Conservation (phyloP, 2,329 filamentous ascomycete species). For the Pezicula carpinea region DNA sequence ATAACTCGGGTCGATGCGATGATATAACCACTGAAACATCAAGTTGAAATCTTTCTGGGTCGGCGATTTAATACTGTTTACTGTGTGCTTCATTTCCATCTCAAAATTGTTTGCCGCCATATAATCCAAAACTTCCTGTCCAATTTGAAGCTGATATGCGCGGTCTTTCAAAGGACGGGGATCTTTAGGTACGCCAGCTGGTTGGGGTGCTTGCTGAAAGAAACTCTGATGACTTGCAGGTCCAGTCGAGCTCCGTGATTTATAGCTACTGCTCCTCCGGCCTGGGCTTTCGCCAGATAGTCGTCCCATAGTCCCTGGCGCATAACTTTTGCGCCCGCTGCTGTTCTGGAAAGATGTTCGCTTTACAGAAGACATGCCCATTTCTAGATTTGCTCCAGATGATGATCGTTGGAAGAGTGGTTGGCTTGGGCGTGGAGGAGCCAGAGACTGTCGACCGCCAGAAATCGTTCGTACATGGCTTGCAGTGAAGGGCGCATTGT, state of each 20-base stretch:
- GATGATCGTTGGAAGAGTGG: constrained; percentile 83
- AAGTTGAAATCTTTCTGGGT: constrained; percentile 98
- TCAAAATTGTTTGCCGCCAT: constrained; percentile 93
- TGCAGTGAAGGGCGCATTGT: constrained; percentile 57
- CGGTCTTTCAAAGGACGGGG: constrained; percentile 82
- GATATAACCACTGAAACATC: constrained; percentile 98
- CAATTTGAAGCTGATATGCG: constrained; percentile 74
- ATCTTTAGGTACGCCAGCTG: constrained; percentile 79
- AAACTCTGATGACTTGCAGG: constrained; percentile 83
- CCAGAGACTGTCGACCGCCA: constrained; percentile 79
- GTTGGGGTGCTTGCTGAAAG: constrained; percentile 80
- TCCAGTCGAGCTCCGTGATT: constrained; percentile 63
- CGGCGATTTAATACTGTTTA: constrained; percentile 89
- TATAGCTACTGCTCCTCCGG: constrained; percentile 79
- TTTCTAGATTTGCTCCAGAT: constrained; percentile 75
- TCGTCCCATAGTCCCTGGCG: constrained; percentile 33
- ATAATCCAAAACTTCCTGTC: constrained; percentile 86
- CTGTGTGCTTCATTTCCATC: constrained; percentile 90
- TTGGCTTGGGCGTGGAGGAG: constrained; percentile 76
- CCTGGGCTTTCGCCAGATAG: constrained; percentile 42
- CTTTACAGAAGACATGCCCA: constrained; percentile 78
- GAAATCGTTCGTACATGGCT: constrained; percentile 80
- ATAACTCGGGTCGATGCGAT: constrained; percentile 90
- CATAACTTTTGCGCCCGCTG: constrained; percentile 55
- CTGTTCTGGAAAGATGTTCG: constrained; percentile 74